phyloP scores from a whole-genome alignment of 2,329 filamentous ascomycete genomes.

The Diplodia intermedia region DNA sequence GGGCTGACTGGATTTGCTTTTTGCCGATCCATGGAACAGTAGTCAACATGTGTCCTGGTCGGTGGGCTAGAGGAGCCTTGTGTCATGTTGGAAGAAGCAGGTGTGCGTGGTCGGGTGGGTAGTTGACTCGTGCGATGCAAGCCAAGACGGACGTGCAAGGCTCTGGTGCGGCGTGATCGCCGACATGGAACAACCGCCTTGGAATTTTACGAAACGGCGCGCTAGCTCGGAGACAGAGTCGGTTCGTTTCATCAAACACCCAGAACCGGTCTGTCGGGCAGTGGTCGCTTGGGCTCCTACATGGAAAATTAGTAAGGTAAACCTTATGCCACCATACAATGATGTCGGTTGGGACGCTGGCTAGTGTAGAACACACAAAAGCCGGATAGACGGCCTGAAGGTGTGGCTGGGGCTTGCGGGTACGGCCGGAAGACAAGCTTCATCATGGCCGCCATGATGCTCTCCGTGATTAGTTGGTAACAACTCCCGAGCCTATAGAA shows the following conservation, averaged over 20 bases:
- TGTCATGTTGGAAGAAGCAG: not conserved
- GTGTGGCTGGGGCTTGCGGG: not conserved
- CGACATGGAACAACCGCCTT: constrained; percentile 9
- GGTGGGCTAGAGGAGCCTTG: not conserved
- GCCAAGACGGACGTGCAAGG: constrained; percentile 28
- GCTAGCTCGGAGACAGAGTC: not conserved
- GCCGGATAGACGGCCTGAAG: not conserved
- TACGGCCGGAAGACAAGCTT: constrained; percentile 4
- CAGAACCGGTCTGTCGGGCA: no score
- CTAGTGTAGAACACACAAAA: not conserved
- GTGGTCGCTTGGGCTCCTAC: no score
- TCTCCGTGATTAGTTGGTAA: not conserved
- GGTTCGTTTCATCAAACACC: not conserved
- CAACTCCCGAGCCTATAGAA: not conserved
- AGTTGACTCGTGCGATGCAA: constrained; percentile 2
- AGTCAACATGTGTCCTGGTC: constrained; percentile 4
- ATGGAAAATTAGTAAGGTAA: no score
- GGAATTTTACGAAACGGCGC: constrained; percentile 17
- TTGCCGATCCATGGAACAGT: constrained; percentile 4
- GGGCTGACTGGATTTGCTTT: constrained; percentile 14
- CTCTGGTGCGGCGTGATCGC: constrained; percentile 9
- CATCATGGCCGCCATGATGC: not conserved
- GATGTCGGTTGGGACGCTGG: no score
- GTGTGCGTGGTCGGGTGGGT: not conserved
- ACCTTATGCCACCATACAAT: no score